Percentiles rank a stretch among this genome's conserved stretches.
These are phyloP conservation scores for Mycena olivaceomarginata DNA, from an alignment of 768 basidiomycete species.

Conservation along the genomic window DNA sequence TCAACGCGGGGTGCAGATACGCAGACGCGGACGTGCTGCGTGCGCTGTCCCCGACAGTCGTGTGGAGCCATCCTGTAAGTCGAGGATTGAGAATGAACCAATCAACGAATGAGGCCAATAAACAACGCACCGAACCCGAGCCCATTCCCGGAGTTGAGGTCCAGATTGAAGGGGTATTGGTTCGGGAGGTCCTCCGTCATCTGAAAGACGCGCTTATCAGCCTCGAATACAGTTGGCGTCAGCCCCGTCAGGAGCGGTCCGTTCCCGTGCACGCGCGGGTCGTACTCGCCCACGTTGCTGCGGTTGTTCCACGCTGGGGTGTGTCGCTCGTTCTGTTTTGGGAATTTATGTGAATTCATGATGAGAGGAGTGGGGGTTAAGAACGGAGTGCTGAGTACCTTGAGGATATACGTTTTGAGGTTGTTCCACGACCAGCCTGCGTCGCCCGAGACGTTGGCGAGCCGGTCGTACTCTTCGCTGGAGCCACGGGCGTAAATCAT, in stretches of 20 bases:
- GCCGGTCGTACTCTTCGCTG: conserved; percentile 45
- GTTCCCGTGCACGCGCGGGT: conserved; percentile 47
- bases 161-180: conserved; percentile 52
- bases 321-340: conserved; percentile 49
- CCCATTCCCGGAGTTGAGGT: conserved; percentile 52
- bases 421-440: conserved; percentile 49
- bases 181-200: conserved; percentile 42
- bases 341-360: too few relatives aligned
- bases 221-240: conserved; percentile 34
- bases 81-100: neutral
- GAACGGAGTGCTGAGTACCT: conserved; percentile 18
- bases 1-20: conserved; percentile 43
- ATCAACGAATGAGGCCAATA: too few relatives aligned
- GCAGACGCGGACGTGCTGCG: conserved; percentile 44
- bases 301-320: conserved; percentile 47
- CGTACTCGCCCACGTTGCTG: conserved; percentile 45
- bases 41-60: conserved; percentile 31
- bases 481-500: conserved; percentile 47
- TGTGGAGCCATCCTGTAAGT: conserved; percentile 39
- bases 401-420: conserved; percentile 38
- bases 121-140: conserved; percentile 52
- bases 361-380: neutral
- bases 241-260: conserved; percentile 46
- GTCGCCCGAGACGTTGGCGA: conserved; percentile 44
- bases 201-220: conserved; percentile 45